phyloP scores from a whole-genome alignment of 2,329 filamentous ascomycete genomes.

The Grosmannia huntii region DNA sequence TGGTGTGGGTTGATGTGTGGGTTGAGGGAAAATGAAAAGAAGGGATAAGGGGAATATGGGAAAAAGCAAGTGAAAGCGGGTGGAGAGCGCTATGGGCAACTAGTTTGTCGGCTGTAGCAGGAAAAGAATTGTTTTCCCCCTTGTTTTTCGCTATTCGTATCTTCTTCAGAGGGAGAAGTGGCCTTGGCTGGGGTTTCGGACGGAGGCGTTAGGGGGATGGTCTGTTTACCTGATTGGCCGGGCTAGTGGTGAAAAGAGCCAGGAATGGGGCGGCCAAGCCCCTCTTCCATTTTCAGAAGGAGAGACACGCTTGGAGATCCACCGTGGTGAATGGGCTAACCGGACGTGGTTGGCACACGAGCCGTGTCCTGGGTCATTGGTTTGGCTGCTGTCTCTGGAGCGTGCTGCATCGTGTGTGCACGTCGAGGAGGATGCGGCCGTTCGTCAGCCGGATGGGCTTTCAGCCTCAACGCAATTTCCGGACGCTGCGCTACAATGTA shows the following conservation, averaged over 20 bases:
- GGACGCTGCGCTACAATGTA: no score
- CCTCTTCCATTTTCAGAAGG: neutral
- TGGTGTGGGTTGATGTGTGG: neutral
- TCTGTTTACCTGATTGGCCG: conserved; percentile 7
- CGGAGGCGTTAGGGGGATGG: conserved; percentile 6
- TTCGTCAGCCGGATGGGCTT: no score
- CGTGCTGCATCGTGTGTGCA: neutral
- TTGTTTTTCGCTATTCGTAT: neutral
- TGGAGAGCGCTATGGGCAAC: neutral
- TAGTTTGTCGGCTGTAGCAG: neutral
- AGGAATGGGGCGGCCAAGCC: neutral
- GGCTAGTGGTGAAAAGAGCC: neutral
- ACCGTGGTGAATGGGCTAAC: no score
- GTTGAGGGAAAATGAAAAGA: neutral
- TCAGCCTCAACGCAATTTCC: no score
- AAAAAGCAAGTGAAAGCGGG: neutral
- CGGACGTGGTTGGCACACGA: neutral
- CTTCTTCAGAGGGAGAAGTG: neutral
- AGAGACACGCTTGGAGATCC: neutral
- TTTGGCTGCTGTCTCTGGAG: neutral
- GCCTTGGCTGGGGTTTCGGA: conserved; percentile 13
- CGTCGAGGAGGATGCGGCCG: neutral
- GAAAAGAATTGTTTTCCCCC: neutral
- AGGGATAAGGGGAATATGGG: neutral
- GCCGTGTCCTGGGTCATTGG: neutral